Percentiles rank a stretch among this genome's conserved stretches.
These are phyloP conservation scores for Themeda triandra DNA, from an alignment of 176 grass and related monocot genomes.

Conservation along the genomic window DNA sequence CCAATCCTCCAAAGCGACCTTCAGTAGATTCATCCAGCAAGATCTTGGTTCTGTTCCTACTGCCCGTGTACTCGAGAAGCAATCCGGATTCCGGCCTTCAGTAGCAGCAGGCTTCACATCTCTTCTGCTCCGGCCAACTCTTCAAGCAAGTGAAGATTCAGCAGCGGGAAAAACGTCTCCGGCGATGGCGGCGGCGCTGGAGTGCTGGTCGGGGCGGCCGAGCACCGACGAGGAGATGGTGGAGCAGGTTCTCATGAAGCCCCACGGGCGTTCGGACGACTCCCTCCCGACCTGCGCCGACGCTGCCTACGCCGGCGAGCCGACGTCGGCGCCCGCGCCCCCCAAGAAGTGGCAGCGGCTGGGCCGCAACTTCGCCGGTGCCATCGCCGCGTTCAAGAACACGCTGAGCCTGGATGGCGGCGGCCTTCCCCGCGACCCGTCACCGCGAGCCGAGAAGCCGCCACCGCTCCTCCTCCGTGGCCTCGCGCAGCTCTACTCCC, in stretches of 20 bases:
- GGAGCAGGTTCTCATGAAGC: conserved; percentile 98
- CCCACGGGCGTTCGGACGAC: conserved; percentile 70
- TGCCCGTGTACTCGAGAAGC: background rate
- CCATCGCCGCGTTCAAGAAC: conserved; percentile 89
- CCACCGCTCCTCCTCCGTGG: conserved; percentile 54
- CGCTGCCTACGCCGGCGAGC: conserved; percentile 34
- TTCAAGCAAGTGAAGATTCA: conserved; percentile 12
- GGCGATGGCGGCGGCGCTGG: conserved; percentile 85
- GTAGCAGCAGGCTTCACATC: background rate
- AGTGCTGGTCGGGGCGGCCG: conserved; percentile 97
- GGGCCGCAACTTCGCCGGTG: conserved; percentile 84
- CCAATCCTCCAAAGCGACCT: background rate
- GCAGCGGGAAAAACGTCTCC: conserved; percentile 4
- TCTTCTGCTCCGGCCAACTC: background rate
- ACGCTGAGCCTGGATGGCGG: conserved; percentile 68
- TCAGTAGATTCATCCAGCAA: background rate
- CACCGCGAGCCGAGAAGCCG: conserved; percentile 58
- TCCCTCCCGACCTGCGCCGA: conserved; percentile 54
- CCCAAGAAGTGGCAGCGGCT: conserved; percentile 92
- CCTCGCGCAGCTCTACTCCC: conserved; percentile 73
- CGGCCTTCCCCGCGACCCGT: conserved; percentile 45
- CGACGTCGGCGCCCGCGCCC: conserved; percentile 24
- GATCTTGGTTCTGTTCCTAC: conserved; percentile 33
- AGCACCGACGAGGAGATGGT: conserved; percentile 99
- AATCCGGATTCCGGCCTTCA: background rate